These are phyloP conservation scores for Phialophora tarda DNA, from an alignment of 2,329 filamentous ascomycete species.

Conservation along the genomic window DNA sequence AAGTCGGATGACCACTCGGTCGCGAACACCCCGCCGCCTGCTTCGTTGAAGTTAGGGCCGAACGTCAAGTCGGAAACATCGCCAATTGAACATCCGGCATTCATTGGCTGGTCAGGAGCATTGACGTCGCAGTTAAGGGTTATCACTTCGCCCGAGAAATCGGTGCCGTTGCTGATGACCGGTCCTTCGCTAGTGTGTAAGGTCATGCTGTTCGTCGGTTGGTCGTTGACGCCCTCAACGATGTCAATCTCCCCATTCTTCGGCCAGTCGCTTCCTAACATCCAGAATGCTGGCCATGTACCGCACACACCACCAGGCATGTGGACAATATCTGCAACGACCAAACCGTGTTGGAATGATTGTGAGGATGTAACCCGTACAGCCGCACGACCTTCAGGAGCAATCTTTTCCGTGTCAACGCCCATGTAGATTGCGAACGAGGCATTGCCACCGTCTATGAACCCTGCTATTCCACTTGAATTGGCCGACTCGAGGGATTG, in stretches of 20 bases:
- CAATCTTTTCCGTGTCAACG: conserved; percentile 47
- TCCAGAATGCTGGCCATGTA: conserved; percentile 60
- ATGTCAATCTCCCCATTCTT: conserved; percentile 58
- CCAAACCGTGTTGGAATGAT: conserved; percentile 53
- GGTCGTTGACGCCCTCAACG: conserved; percentile 58
- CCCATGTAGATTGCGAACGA: conserved; percentile 49
- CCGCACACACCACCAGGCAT: conserved; percentile 57
- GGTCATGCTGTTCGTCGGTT: conserved; percentile 53
- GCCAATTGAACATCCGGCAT: conserved; percentile 50
- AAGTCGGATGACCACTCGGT: conserved; percentile 74
- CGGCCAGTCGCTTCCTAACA: conserved; percentile 48
- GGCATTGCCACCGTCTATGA: conserved; percentile 44
- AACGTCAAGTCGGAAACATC: conserved; percentile 46
- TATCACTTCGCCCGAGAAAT: conserved; percentile 57
- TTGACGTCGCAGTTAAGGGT: conserved; percentile 59
- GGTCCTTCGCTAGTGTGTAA: conserved; percentile 55
- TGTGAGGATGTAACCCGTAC: conserved; percentile 54
- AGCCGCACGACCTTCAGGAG: conserved; percentile 49
- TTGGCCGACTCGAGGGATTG: conserved; percentile 50
- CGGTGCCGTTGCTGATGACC: conserved; percentile 36
- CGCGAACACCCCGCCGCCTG: conserved; percentile 69
- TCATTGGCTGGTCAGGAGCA: conserved; percentile 47
- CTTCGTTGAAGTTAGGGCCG: conserved; percentile 60
- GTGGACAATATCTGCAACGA: conserved; percentile 56
- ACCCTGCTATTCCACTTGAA: conserved; percentile 43